Base-by-base conservation (phyloP, 202 grass and related monocot genomes). In the Alloteropsis angusta region DNA sequence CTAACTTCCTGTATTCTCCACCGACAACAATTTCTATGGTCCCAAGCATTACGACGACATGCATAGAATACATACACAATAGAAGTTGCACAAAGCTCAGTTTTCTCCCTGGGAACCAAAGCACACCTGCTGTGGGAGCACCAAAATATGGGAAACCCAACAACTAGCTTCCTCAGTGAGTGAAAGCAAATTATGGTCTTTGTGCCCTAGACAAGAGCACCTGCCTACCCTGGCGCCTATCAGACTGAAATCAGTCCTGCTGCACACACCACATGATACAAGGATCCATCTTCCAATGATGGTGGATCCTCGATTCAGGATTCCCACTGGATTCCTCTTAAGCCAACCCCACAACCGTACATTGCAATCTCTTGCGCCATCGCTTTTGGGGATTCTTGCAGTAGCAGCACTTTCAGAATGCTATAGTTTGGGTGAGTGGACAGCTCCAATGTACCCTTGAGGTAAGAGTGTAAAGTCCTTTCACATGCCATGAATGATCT, bases 221-320 rank as follows among this genome's bases (percentile, higher is more conserved):
- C 44, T 77, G 34, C 42, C 72, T 66, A 26, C 42, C 73, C 46
- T 85, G 60, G 22, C 63, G 46, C 66, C 78, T 81, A 85, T 85
- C 82, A 85, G 66, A 82, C 74, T 14, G 34, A 71, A 85, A 81
- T 71, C 43, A 82, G 82, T 89, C 58, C 58, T 82, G 64, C 64
- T 65, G 72, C 77, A 85, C 71, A 81, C 71, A 67, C 65, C 72
- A 65, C 73, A 85, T 58, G 52, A 28, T 85, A 60, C 82, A 82
- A 85, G 82, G 72, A 88, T 82, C 82, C 82, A 89, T 59, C 57
- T 70, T 58, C 78, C 49, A 85, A 85, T 89, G 82, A 85, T 85
- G 72, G 76, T 65, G 34, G 72, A 78, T 56, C 53, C 21, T 75
- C 64, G 74, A 80, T 83, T 57, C 74, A 71, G 67, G 84, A 90